Base-by-base conservation (phyloP, 129 eudicot genomes). In the Artemisia annua region DNA sequence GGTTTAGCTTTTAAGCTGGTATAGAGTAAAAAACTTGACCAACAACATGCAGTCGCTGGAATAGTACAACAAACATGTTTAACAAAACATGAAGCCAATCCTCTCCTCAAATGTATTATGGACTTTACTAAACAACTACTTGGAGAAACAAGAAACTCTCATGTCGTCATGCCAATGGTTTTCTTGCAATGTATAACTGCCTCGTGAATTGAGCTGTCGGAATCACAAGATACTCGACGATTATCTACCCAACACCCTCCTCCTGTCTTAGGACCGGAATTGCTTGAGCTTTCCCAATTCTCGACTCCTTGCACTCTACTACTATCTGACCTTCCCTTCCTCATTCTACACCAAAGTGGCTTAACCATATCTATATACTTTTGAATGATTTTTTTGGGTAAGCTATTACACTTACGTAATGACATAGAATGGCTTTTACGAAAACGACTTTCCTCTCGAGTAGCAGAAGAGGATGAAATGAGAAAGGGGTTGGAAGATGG, bases 181-280 rank as follows among this genome's bases (percentile, higher is more conserved):
- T 83, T 86, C 79, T 93, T 93, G 76, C 98, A 93, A 71, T 93
- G 98, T 24, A 89, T 92, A 35, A 93, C 97, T 0, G 98, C 98
- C 82, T 93, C 98, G 10, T 87, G 77, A 48, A 93, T 93, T 2
- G 98, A 90, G 84, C 86, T 84, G 80, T 93, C 98, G 0, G 97
- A 93, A 74, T 93, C 97, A 61, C 87, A 89, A 59, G 90, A 92
- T 48, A 82, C 75, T 30, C 98, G 76, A 83, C 88, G 85, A 50
- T 85, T 74, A 74, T 86, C 94, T 3, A 60, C 87, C 65, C 85
- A 74, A 54, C 82, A 78, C 11, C 79, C 87, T 30, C 68, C 84
- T 16, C 94, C 83, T 16, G 84, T 76, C 76, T 89, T 76, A 0
- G 88, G 88, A 54, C 88, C 81, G 3, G 87, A 69, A 14, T 66